These are phyloP conservation scores for Achaetomium macrosporum DNA, from an alignment of 2,329 filamentous ascomycete species.

Conservation along the genomic window DNA sequence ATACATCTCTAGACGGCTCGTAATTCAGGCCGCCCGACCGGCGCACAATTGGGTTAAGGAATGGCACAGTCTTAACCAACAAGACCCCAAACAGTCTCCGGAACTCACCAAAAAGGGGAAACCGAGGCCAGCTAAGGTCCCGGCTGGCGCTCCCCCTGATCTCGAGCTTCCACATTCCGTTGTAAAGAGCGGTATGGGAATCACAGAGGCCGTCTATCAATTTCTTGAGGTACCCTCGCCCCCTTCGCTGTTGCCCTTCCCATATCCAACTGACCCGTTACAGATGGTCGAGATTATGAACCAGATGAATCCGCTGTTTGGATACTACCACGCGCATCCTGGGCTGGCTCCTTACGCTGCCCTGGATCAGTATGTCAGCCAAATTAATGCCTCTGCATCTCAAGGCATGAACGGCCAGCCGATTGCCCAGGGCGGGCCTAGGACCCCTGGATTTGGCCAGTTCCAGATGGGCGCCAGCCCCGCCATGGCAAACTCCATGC, in stretches of 20 bases:
- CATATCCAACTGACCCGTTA: constrained; percentile 22
- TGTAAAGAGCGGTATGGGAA: constrained; percentile 51
- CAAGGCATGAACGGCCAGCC: constrained; percentile 44
- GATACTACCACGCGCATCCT: constrained; percentile 50
- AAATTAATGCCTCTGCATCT: constrained; percentile 35
- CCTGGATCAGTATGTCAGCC: constrained; percentile 54
- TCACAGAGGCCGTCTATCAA: constrained; percentile 56
- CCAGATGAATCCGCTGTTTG: constrained; percentile 60
- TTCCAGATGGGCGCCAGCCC: constrained; percentile 57
- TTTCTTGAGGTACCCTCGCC: constrained; percentile 52
- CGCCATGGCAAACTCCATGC: constrained; percentile 52
- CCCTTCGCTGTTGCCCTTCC: background rate
- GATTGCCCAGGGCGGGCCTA: constrained; percentile 41
- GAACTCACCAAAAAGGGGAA: constrained; percentile 65
- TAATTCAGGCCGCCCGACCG: constrained; percentile 56
- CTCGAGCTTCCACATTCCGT: constrained; percentile 54
- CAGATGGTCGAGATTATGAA: constrained; percentile 62
- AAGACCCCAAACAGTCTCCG: constrained; percentile 54
- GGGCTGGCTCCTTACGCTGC: constrained; percentile 51
- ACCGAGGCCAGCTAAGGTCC: constrained; percentile 52
- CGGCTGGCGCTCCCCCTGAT: constrained; percentile 53
- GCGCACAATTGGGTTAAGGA: constrained; percentile 61
- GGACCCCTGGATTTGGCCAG: constrained; percentile 51
- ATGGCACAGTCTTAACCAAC: constrained; percentile 54
- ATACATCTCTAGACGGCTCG: constrained; percentile 66